Percentiles rank a stretch among this genome's conserved stretches.
Conservation (phyloP, 495 filamentous ascomycete genomes). For the Talaromyces thailandensis region DNA sequence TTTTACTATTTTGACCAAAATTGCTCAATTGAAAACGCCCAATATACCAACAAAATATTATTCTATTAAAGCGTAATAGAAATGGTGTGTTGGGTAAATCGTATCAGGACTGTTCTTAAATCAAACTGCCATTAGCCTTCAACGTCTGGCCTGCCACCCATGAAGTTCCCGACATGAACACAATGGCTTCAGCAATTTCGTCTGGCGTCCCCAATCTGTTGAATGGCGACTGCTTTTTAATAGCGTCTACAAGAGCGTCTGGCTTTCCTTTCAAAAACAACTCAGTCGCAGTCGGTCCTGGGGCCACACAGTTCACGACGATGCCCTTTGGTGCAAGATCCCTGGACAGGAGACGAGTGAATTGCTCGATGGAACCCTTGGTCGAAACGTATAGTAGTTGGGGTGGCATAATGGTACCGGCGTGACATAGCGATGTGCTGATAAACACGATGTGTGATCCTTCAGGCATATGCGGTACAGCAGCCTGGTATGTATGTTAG, state of each 20-base stretch:
- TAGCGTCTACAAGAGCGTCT: conserved; percentile 45
- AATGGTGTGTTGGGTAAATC: not conserved
- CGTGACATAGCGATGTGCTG: conserved; percentile 41
- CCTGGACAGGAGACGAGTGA: conserved; percentile 54
- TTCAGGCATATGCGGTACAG: conserved; percentile 48
- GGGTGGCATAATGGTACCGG: conserved; percentile 38
- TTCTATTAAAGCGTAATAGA: no score
- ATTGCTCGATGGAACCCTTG: conserved; percentile 66
- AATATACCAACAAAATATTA: no score
- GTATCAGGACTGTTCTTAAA: not conserved
- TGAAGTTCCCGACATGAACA: conserved; percentile 41
- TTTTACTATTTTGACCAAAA: no score
- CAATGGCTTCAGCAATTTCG: conserved; percentile 51
- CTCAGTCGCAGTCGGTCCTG: conserved; percentile 59
- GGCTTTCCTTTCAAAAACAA: conserved; percentile 55
- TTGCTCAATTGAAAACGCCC: no score
- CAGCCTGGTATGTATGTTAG: conserved; percentile 33
- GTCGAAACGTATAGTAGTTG: conserved; percentile 55
- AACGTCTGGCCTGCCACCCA: conserved; percentile 63
- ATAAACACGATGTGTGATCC: conserved; percentile 53
- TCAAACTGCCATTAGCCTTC: conserved; percentile 47
- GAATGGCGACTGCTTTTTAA: conserved; percentile 45
- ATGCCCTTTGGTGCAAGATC: conserved; percentile 54
- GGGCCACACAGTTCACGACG: conserved; percentile 55
- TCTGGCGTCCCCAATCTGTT: conserved; percentile 48